Percentiles rank a stretch among this genome's conserved stretches.
Conservation (phyloP, 495 filamentous ascomycete species). For the Schizothecium vesticola region DNA sequence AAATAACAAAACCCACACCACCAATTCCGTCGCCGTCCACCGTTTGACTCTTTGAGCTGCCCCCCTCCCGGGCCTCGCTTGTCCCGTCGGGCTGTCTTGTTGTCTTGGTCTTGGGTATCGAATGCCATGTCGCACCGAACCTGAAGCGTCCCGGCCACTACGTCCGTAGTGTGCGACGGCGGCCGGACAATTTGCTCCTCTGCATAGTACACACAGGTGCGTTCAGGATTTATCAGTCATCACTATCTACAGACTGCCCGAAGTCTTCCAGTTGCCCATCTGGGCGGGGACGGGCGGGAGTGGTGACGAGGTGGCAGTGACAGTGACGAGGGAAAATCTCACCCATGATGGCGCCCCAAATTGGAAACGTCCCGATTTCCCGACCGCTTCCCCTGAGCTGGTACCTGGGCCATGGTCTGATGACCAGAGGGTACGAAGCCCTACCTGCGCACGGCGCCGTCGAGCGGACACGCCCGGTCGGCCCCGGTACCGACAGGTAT, state of each 20-base stretch:
- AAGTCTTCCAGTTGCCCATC: not conserved
- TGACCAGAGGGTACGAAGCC: conserved; percentile 8
- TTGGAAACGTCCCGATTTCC: not conserved
- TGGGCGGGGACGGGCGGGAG: not conserved
- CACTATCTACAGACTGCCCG: too few species aligned
- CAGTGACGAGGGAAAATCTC: not conserved
- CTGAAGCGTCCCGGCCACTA: not conserved
- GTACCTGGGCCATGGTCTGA: conserved; percentile 4
- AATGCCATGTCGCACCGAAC: not conserved
- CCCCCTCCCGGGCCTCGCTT: not conserved
- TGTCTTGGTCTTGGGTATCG: not conserved
- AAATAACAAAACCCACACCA: not conserved
- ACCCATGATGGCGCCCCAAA: not conserved
- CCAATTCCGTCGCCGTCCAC: not conserved
- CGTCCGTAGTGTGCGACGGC: not conserved
- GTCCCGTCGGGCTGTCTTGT: not conserved
- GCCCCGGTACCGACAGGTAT: conserved; percentile 1
- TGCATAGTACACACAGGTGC: not conserved
- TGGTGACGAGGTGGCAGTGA: not conserved
- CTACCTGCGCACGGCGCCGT: not conserved
- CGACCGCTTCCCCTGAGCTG: not conserved
- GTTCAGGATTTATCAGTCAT: too few species aligned
- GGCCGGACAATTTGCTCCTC: conserved; percentile 10
- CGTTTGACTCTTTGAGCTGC: not conserved
- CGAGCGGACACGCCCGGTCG: not conserved